Evolutionary conservation across 345 rosid genomes (phyloP).

Genomic region (sweet orange (Citrus sinensis)): DVS_A1.0 CM039165.1:33934001-33934500

Average conservation of each 20-base stretch:
- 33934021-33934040: slow-evolving; percentile 42
- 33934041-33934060: slow-evolving; percentile 43
- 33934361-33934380: slow-evolving; percentile 39
- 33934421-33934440: slow-evolving; percentile 36
- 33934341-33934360: slow-evolving; percentile 10
- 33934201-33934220: slow-evolving; percentile 22
- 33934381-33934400: slow-evolving; percentile 32
- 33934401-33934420: slow-evolving; percentile 34
- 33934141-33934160: neutral
- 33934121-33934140: neutral
- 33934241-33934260: slow-evolving; percentile 23
- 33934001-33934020: slow-evolving; percentile 31
- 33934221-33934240: slow-evolving; percentile 33
- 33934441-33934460: slow-evolving; percentile 51
- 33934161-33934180: neutral
- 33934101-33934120: neutral
- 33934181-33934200: neutral
- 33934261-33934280: too few relatives aligned
- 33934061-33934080: slow-evolving; percentile 33
- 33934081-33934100: slow-evolving; percentile 47
- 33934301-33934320: too few relatives aligned
- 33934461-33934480: slow-evolving; percentile 56
- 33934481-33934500: slow-evolving; percentile 53
- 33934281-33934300: too few relatives aligned
- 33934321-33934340: too few relatives aligned